These are phyloP conservation scores for Myxozyma lipomycoides DNA, from an alignment of 805 yeast genomes.

Conservation along the genomic window DNA sequence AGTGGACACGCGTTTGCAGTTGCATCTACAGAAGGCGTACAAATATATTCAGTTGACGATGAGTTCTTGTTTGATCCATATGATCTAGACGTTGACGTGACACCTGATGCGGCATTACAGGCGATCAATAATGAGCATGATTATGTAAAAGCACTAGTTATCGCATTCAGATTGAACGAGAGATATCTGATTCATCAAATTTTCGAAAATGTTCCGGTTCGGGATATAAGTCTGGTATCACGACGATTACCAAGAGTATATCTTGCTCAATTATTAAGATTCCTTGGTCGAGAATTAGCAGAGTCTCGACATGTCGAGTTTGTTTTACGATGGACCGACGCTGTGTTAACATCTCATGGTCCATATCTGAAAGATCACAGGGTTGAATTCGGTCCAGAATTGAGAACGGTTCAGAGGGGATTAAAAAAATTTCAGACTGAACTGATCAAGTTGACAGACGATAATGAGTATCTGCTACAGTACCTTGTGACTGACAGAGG, in stretches of 20 bases:
- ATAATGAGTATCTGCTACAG: slow-evolving; percentile 14
- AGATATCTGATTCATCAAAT: slow-evolving; percentile 63
- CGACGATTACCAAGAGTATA: slow-evolving; percentile 75
- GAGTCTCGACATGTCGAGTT: slow-evolving; percentile 83
- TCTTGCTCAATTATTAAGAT: slow-evolving; percentile 59
- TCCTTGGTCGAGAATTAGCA: slow-evolving; percentile 62
- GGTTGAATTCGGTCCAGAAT: slow-evolving; percentile 48
- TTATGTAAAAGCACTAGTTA: slow-evolving; percentile 73
- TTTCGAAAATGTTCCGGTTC: slow-evolving; percentile 67
- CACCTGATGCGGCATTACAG: slow-evolving; percentile 70
- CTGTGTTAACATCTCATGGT: slow-evolving; percentile 70
- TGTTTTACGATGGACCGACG: slow-evolving; percentile 74
- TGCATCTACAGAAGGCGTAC: slow-evolving; percentile 89
- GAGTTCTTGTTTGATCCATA: slow-evolving; percentile 82
- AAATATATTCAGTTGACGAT: slow-evolving; percentile 76
- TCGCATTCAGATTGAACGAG: slow-evolving; percentile 93
- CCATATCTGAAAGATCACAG: slow-evolving; percentile 60
- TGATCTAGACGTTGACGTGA: slow-evolving; percentile 87
- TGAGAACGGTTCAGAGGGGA: slow-evolving; percentile 20
- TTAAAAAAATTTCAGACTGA: slow-evolving; percentile 15
- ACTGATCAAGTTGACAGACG: slow-evolving; percentile 19
- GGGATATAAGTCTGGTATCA: slow-evolving; percentile 64
- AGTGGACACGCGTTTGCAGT: slow-evolving; percentile 88
- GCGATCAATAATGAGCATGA: slow-evolving; percentile 50
- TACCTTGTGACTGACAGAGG: slow-evolving; percentile 18